Conservation (phyloP, 192 early-diverging fungal species). For the Podila epicladia region DNA sequence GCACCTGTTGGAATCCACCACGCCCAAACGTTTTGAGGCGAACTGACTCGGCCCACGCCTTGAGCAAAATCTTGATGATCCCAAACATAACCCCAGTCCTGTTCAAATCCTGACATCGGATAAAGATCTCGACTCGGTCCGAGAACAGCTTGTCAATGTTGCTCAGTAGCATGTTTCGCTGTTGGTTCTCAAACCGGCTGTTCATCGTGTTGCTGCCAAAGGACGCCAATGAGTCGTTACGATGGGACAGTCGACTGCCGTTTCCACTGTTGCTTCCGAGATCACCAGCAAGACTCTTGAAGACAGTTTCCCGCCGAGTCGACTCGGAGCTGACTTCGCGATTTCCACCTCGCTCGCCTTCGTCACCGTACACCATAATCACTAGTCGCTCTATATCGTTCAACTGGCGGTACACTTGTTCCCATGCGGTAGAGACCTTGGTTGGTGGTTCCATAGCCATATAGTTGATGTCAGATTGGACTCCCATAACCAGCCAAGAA, state of each 20-base stretch:
- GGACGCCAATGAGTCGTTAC: conserved; percentile 45
- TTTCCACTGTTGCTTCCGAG: conserved; percentile 7
- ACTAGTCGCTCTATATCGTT: conserved; percentile 52
- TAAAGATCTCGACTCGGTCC: conserved; percentile 72
- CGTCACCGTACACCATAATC: conserved; percentile 44
- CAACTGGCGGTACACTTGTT: conserved; percentile 35
- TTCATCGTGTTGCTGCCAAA: conserved; percentile 45
- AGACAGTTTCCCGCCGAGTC: conserved; percentile 33
- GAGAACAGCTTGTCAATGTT: conserved; percentile 79
- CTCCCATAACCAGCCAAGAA: conserved; percentile 30
- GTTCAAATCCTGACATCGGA: conserved; percentile 61
- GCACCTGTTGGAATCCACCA: conserved; percentile 68
- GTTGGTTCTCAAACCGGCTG: conserved; percentile 56
- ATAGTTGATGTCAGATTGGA: conserved; percentile 15
- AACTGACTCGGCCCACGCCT: conserved; percentile 66
- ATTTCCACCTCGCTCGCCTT: conserved; percentile 23
- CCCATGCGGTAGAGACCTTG: conserved; percentile 51
- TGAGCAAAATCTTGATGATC: conserved; percentile 67
- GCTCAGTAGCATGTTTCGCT: conserved; percentile 60
- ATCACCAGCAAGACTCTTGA: conserved; percentile 14
- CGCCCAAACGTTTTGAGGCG: conserved; percentile 60
- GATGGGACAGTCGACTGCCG: conserved; percentile 21
- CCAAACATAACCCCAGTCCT: conserved; percentile 58
- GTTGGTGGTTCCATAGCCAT: conserved; percentile 18
- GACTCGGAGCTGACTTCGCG: conserved; percentile 42